Evolutionary conservation across 2,329 filamentous ascomycete genomes (phyloP), one percentile per base, ranked within the genome.

Genomic region (Fusarium solani-melongenae): DNA sequence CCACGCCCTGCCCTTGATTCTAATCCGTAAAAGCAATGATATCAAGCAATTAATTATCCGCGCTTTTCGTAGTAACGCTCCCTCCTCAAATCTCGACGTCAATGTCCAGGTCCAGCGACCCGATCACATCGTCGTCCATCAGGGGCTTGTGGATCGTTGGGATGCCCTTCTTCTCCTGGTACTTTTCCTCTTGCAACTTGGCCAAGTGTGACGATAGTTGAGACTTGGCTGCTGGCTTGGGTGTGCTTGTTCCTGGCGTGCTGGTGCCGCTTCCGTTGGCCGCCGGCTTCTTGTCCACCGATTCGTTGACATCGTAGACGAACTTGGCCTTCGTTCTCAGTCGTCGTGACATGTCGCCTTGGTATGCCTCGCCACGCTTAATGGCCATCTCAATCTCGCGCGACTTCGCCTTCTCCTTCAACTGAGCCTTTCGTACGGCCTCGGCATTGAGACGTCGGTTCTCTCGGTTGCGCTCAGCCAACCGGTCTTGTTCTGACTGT

Each of bases 51-150:
- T 38, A 63, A 64, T 63, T 9, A 44, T 15, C 12, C 36, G 53
- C 53, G 62, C 72, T 70, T 59, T 60, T 67, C 34, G 55, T 64
- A 20, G 64, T 62, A 60, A 60, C 33, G 60, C 51, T 57, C 27
- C 57, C n/a, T 34, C 24, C 22, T 74, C 85, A 94, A 76, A 97
- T 94, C 75, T 97, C 95, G 77, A 98, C 92, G 76, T 98, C 96
- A 80, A 98, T 94, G 31, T 94, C 96, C 77, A 98, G 84, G 81
- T 98, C 96, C 85, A 98, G 86, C 29, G 91, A 89, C 2, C 93
- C 95, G 82, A 98, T 96, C 64, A 98, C 93, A 79, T 98, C 96
- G 79, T 98, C 96, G 71, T 98, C 95, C 86, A 93, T 92, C 66
- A 95, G 89, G 33, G 92, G 92, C 83, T 93, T 92, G 79, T 96